These are phyloP conservation scores for Xylaria scruposa DNA, from an alignment of 495 filamentous ascomycete genomes.

Conservation along the genomic window DNA sequence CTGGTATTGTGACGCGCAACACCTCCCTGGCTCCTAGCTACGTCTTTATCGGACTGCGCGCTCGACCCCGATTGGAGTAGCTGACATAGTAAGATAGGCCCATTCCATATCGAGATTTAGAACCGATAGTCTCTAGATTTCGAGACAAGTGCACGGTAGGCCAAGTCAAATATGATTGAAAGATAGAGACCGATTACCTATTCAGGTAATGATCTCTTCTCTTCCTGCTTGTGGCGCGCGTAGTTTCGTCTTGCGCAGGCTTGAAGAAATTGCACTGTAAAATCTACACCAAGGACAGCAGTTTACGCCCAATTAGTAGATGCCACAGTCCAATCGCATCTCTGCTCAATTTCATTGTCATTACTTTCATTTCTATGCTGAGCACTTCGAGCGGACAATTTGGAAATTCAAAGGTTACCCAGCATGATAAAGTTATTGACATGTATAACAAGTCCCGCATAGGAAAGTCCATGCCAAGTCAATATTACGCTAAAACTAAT, in stretches of 20 bases:
- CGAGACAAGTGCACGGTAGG: background rate
- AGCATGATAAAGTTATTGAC: background rate
- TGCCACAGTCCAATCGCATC: background rate
- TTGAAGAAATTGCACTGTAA: background rate
- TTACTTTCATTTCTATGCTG: background rate
- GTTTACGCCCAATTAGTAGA: background rate
- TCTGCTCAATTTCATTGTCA: background rate
- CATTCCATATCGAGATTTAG: background rate
- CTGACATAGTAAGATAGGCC: background rate
- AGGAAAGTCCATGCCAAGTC: too few species aligned
- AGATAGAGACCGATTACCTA: background rate
- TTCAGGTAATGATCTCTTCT: background rate
- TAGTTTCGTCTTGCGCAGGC: background rate
- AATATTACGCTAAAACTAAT: background rate
- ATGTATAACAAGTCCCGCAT: too few species aligned
- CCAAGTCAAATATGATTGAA: background rate
- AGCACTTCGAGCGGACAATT: background rate
- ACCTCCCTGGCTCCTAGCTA: background rate
- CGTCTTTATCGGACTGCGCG: background rate
- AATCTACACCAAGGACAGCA: background rate
- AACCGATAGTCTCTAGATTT: background rate
- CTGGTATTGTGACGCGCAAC: constrained; percentile 1
- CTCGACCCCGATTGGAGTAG: constrained; percentile 1
- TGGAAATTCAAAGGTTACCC: background rate
- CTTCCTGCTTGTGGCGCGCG: background rate